Conservation (phyloP, 805 yeast genomes). For the Suhomyces faveliae region DNA sequence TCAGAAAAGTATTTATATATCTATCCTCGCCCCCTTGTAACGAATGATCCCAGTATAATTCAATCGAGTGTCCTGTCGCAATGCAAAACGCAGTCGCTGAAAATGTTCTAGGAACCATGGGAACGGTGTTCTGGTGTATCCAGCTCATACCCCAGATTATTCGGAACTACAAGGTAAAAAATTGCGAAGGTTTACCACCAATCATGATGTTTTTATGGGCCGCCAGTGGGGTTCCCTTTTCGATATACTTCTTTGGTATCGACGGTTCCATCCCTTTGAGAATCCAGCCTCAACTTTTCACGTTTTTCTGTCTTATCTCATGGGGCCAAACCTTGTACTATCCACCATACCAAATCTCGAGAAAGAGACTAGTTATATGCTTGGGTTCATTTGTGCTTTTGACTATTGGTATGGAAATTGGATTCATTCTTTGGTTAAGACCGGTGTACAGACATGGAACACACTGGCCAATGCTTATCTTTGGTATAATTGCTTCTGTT, state of each 20-base stretch:
- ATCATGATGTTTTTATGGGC: conserved; percentile 84
- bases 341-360: conserved; percentile 58
- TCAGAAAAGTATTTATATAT: neutral
- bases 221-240: conserved; percentile 75
- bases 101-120: conserved; percentile 80
- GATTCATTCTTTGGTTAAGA: conserved; percentile 68
- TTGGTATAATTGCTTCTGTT: conserved; percentile 80
- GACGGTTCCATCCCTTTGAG: conserved; percentile 74
- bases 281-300: conserved; percentile 85
- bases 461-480: conserved; percentile 74
- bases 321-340: conserved; percentile 63
- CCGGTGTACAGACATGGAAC: conserved; percentile 49
- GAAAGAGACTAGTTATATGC: conserved; percentile 33
- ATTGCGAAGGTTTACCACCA: conserved; percentile 85
- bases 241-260: conserved; percentile 74
- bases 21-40: neutral
- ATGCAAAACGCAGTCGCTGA: conserved; percentile 49
- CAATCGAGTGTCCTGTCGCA: neutral
- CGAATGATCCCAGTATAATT: neutral
- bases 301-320: conserved; percentile 62
- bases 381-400: conserved; percentile 39
- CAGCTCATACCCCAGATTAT: conserved; percentile 85
- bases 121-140: conserved; percentile 90
- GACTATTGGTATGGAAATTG: conserved; percentile 63
- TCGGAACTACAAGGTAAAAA: conserved; percentile 68